Percentiles rank a stretch among this genome's conserved stretches.
These are phyloP conservation scores for Fistulifera solaris DNA, from an alignment of 108 stramenopile genomes.

Conservation along the genomic window DNA sequence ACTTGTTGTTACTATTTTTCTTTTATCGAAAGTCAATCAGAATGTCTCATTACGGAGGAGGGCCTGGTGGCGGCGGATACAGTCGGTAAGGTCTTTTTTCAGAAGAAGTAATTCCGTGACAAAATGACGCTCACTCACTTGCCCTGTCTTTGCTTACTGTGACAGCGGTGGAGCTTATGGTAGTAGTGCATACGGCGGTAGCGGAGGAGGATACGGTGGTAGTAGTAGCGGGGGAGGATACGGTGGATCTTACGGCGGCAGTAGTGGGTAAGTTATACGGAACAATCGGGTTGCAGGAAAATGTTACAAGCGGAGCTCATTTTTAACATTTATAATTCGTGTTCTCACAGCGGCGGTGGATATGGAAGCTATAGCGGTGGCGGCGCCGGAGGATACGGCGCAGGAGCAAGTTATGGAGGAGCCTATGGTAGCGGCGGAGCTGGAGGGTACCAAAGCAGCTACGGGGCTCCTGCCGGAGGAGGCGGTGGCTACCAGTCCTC, in stretches of 20 bases:
- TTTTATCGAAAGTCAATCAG: too few species aligned
- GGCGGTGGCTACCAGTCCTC: conserved; percentile 33
- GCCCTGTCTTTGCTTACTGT: too few species aligned
- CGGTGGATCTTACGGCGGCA: conserved; percentile 9
- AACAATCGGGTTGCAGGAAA: too few species aligned
- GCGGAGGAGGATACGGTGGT: conserved; percentile 9
- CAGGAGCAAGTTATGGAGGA: conserved; percentile 9
- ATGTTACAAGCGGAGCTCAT: too few species aligned
- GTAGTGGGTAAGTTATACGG: too few species aligned
- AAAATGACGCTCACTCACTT: too few species aligned
- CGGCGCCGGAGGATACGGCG: conserved; percentile 20
- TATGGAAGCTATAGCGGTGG: conserved; percentile 22
- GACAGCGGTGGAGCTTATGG: too few species aligned
- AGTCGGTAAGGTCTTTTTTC: too few species aligned
- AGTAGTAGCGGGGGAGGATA: conserved; percentile 8
- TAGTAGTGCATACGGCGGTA: too few species aligned
- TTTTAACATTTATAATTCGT: too few species aligned
- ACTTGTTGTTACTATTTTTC: too few species aligned
- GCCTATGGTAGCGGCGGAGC: conserved; percentile 13
- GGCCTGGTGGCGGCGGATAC: not conserved
- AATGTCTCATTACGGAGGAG: conserved; percentile 4
- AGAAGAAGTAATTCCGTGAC: too few species aligned
- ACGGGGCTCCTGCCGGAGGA: conserved; percentile 16
- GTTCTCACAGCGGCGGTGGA: conserved; percentile 20
- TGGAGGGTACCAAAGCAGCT: conserved; percentile 12